A percentile compares a stretch with the other conserved stretches of the same genome.
Conservation (phyloP, 371 early-diverging fungal genomes). For the Chytridiales sp. region DNA sequence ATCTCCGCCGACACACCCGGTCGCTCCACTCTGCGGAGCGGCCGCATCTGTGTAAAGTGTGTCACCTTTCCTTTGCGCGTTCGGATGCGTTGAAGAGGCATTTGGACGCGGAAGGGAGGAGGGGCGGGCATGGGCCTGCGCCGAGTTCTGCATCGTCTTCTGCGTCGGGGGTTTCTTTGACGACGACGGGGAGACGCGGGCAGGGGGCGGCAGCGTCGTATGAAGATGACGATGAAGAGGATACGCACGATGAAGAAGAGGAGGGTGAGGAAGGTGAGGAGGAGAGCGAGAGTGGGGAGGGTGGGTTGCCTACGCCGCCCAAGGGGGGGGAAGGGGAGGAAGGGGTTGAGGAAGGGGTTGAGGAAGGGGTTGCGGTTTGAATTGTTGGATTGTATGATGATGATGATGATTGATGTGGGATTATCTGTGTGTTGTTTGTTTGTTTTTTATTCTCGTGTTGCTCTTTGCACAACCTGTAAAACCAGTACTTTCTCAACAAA, state of each 20-base stretch:
- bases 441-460: no score
- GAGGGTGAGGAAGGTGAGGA: neutral
- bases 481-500: no score
- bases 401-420: no score
- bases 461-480: no score
- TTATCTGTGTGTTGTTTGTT: no score
- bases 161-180: neutral
- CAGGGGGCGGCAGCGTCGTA: neutral
- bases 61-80: conserved; percentile 22
- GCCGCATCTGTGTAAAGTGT: conserved; percentile 23
- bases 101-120: conserved; percentile 11
- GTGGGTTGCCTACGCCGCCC: no score
- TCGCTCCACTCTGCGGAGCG: conserved; percentile 23
- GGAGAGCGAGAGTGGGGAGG: no score
- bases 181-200: conserved; percentile 1
- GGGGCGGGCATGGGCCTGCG: neutral
- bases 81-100: conserved; percentile 14
- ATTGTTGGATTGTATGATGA: no score
- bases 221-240: neutral
- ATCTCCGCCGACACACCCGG: conserved; percentile 35
- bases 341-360: no score
- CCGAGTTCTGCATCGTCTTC: no score
- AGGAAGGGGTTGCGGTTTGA: no score
- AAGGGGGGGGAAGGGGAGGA: no score
- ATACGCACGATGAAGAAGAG: neutral